Percentiles rank a stretch among this genome's conserved stretches.
These are phyloP conservation scores for Schizopora paradoxa DNA, from an alignment of 1,284 basidiomycete species.

Conservation along the genomic window DNA sequence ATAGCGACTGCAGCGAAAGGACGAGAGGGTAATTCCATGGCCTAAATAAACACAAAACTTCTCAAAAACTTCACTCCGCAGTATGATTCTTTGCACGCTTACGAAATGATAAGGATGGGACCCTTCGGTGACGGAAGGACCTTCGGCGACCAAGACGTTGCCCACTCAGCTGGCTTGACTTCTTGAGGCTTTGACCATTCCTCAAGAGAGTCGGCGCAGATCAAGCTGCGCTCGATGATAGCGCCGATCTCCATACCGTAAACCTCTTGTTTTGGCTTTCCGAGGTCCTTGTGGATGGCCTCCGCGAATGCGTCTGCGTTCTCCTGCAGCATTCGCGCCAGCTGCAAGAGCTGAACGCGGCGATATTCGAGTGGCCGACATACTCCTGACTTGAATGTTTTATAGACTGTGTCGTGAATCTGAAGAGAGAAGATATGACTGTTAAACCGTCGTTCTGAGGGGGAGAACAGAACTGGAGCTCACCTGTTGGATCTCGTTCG, in stretches of 20 bases:
- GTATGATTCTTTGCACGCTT: slow-evolving; percentile 3
- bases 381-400: slow-evolving; percentile 45
- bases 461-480: too few species aligned
- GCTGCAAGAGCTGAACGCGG: slow-evolving; percentile 57
- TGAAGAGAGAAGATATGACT: too few species aligned
- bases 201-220: slow-evolving; percentile 44
- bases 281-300: slow-evolving; percentile 49
- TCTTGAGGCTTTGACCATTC: slow-evolving; percentile 48
- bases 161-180: slow-evolving; percentile 29
- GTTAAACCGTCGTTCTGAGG: too few species aligned
- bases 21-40: slow-evolving; percentile 39
- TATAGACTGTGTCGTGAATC: slow-evolving; percentile 39
- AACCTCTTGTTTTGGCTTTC: slow-evolving; percentile 42
- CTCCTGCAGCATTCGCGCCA: slow-evolving; percentile 57
- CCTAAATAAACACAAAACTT: slow-evolving; percentile 4
- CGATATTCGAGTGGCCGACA: slow-evolving; percentile 52
- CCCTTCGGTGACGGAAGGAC: slow-evolving; percentile 37
- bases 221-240: slow-evolving; percentile 39
- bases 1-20: slow-evolving; percentile 33
- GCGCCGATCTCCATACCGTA: slow-evolving; percentile 34
- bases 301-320: slow-evolving; percentile 45
- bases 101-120: slow-evolving; percentile 32
- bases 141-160: slow-evolving; percentile 28
- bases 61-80: too few species aligned
- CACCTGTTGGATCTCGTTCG: too few species aligned